phyloP scores from a whole-genome alignment of 352 stramenopile genomes.

The Pythium vanterpoolii region DNA sequence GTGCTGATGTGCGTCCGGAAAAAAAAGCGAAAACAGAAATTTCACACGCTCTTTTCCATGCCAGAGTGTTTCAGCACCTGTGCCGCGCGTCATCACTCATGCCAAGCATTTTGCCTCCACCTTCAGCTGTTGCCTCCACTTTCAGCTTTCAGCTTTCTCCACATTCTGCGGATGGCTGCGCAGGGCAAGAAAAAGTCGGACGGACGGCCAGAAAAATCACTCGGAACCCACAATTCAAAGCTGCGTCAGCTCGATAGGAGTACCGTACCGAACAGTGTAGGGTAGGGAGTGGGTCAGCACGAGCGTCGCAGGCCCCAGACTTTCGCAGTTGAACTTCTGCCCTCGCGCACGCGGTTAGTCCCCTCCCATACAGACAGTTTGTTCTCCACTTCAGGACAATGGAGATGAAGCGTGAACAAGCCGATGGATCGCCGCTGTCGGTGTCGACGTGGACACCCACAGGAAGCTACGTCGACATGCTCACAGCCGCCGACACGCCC shows the following conservation, averaged over 20 bases:
- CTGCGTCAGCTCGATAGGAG: not conserved
- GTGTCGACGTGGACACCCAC: conserved; percentile 22
- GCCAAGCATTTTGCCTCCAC: not conserved
- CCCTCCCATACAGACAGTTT: not conserved
- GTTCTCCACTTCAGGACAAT: conserved; percentile 7
- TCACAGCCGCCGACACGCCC: conserved; percentile 17
- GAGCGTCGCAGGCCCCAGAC: not conserved
- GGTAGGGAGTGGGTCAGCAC: too few relatives aligned
- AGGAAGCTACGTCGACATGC: conserved; percentile 26
- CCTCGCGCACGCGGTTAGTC: not conserved
- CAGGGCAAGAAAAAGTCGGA: conserved; percentile 23
- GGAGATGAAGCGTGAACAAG: conserved; percentile 25
- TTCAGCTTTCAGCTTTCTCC: conserved; percentile 7
- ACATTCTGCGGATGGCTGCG: conserved; percentile 21
- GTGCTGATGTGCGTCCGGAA: too few relatives aligned
- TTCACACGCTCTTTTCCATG: too few relatives aligned
- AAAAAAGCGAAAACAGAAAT: too few relatives aligned
- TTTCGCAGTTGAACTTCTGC: conserved; percentile 24
- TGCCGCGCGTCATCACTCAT: not conserved
- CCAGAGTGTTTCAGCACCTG: not conserved
- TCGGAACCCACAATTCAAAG: conserved; percentile 12
- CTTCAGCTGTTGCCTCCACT: conserved; percentile 6
- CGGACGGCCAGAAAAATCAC: conserved; percentile 10
- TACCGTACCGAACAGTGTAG: too few relatives aligned
- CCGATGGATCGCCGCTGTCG: conserved; percentile 23